Evolutionary conservation across 1,139 yeast species (phyloP).

Genomic region (Nakaseomyces bracarensis): DNA sequence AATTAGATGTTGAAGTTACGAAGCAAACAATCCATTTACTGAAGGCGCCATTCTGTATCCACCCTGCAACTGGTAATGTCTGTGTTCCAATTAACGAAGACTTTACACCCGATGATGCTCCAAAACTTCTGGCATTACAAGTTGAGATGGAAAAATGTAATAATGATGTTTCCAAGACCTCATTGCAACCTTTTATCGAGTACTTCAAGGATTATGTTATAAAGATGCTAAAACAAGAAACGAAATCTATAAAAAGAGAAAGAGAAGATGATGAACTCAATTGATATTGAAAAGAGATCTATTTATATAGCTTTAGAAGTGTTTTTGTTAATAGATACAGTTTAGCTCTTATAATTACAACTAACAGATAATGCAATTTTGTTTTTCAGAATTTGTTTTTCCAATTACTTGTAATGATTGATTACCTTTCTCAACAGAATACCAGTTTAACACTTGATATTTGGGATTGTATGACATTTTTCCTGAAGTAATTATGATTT

Average conservation of each 20-base stretch:
- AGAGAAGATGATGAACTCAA: slow-evolving; percentile 30
- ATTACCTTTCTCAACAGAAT: background rate
- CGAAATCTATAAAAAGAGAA: slow-evolving; percentile 40
- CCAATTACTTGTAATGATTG: background rate
- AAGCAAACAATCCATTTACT: slow-evolving; percentile 82
- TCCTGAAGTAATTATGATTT: slow-evolving; percentile 44
- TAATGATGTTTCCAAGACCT: slow-evolving; percentile 55
- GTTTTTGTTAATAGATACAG: background rate
- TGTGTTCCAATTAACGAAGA: slow-evolving; percentile 77
- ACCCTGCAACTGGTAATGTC: slow-evolving; percentile 94
- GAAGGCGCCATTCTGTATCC: slow-evolving; percentile 96
- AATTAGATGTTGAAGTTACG: slow-evolving; percentile 89
- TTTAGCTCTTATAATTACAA: background rate
- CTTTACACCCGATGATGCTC: slow-evolving; percentile 76
- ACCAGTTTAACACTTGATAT: slow-evolving; percentile 61
- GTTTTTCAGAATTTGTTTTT: background rate
- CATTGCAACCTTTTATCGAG: slow-evolving; percentile 67
- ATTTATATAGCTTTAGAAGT: background rate
- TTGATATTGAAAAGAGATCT: background rate
- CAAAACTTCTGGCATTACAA: slow-evolving; percentile 57
- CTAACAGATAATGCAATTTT: background rate
- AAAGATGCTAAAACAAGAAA: slow-evolving; percentile 48
- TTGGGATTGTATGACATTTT: slow-evolving; percentile 42
- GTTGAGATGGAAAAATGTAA: slow-evolving; percentile 33
- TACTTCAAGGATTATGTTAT: slow-evolving; percentile 58